Base-by-base conservation (phyloP, 163 green algal genomes). In the Smithsoniella earleae region DNA sequence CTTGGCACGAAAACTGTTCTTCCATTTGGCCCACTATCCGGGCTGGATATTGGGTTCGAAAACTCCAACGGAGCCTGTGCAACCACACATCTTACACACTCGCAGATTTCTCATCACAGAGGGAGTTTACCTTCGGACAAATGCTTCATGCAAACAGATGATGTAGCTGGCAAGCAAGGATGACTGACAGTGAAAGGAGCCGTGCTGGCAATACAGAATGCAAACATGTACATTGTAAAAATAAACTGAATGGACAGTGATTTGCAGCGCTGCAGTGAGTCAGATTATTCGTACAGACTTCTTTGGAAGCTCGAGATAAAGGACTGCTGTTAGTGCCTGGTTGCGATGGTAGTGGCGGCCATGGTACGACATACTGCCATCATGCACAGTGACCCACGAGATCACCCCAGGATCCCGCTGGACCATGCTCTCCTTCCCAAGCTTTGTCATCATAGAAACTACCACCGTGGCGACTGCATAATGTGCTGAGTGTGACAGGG, bases 341-440 rank as follows among this genome's bases (percentile, higher is more conserved):
- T 69, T 16, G 58, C 58, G 58, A 31, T 69, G 58, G 58, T 69
- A 69, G 1, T 69, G 58, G 1, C 58, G 58, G 58, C 58, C 58
- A 1, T 69, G 58, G 58, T 43, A 69, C 16, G 58, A 69, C 16
- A 34, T 69, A 6, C 27, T 43, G 5, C n/a, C 58, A 34, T 69
- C 58, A 34, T 69, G 58, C n/a, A 69, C 58, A n/a, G 58, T 69
- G 0, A 69, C 30, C 58, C 58, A 69, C n/a, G 58, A 69, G 25
- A 69, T 45, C n/a, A 69, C 43, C 3, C 58, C 58, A 5, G 58
- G 58, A 34, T 36, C 34, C 25, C 34, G 16, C n/a, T 69, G 5
- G 27, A 38, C 40, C 58, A 69, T 33, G 18, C 13, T 6, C 20
- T 30, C 16, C 58, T 69, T 69, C 30, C 58, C 58, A 5, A 69